Evolutionary conservation across 192 early-diverging fungal species (phyloP).

Genomic region (Backusella mclennaniae): DNA sequence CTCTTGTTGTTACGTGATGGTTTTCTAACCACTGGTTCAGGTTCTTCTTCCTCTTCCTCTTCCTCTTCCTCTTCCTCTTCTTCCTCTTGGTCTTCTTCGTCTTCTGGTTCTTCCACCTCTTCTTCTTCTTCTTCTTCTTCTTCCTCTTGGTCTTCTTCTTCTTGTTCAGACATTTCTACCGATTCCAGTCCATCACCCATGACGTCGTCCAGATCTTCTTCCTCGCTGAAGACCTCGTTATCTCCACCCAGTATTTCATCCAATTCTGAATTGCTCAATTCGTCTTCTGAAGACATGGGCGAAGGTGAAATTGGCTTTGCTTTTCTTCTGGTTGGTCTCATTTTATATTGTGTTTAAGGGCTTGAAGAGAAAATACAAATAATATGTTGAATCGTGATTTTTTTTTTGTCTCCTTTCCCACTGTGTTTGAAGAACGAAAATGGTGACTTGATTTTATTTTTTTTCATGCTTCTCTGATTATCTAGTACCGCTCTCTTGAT

Average conservation of each 20-base stretch:
- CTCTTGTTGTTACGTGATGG: not conserved
- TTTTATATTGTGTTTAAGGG: not conserved
- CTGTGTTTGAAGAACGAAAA: not conserved
- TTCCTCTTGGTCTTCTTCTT: constrained; percentile 16
- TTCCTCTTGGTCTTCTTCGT: constrained; percentile 7
- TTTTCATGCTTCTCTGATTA: not conserved
- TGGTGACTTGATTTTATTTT: not conserved
- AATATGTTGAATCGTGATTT: not conserved
- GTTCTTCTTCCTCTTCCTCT: constrained; percentile 2
- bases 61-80: constrained; percentile 16
- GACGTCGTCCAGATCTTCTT: constrained; percentile 24
- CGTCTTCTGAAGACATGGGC: constrained; percentile 10
- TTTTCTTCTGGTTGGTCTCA: constrained; percentile 16
- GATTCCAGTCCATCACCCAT: constrained; percentile 9
- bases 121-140: constrained; percentile 16
- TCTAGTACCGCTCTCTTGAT: too few species aligned
- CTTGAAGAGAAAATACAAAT: not conserved
- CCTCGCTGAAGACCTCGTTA: constrained; percentile 13
- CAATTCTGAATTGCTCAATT: constrained; percentile 9
- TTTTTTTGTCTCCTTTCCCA: not conserved
- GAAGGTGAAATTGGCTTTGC: constrained; percentile 9
- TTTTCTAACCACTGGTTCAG: not conserved
- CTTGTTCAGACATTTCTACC: constrained; percentile 17
- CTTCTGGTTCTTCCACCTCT: constrained; percentile 11
- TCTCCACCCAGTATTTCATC: constrained; percentile 22